A percentile compares a stretch with the other conserved stretches of the same genome.
These are phyloP conservation scores for Corchorus capsularis DNA, from an alignment of 345 rosid genomes.

Conservation along the genomic window DNA sequence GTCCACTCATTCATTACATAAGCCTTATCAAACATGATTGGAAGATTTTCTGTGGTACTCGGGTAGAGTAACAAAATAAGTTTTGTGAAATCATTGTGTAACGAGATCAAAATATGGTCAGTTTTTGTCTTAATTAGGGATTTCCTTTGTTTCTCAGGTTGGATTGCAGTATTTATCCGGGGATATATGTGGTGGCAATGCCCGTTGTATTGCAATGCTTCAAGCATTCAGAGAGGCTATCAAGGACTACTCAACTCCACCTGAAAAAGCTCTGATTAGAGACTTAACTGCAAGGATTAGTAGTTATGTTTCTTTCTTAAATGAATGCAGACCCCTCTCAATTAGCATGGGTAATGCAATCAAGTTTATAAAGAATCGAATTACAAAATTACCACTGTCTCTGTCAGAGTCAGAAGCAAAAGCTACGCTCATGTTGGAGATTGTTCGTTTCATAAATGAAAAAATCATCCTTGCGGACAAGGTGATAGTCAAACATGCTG, in stretches of 20 bases:
- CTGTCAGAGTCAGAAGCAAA: constrained; percentile 79
- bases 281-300: constrained; percentile 85
- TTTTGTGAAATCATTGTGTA: not conserved
- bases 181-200: constrained; percentile 88
- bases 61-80: not conserved
- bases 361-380: constrained; percentile 69
- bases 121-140: not conserved
- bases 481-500: constrained; percentile 84
- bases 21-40: not conserved
- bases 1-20: not conserved
- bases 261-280: constrained; percentile 71
- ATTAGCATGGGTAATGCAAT: constrained; percentile 96
- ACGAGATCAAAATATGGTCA: not conserved
- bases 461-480: constrained; percentile 76
- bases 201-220: constrained; percentile 98
- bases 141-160: constrained; percentile 48
- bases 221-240: constrained; percentile 87
- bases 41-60: not conserved
- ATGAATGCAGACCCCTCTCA: constrained; percentile 88
- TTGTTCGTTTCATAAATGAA: constrained; percentile 79
- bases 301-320: constrained; percentile 84
- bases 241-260: constrained; percentile 75
- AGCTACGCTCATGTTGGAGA: constrained; percentile 63
- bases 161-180: constrained; percentile 89
- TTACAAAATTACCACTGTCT: constrained; percentile 72